Conservation (phyloP, 805 yeast genomes). For the Myxozyma kluyveri region DNA sequence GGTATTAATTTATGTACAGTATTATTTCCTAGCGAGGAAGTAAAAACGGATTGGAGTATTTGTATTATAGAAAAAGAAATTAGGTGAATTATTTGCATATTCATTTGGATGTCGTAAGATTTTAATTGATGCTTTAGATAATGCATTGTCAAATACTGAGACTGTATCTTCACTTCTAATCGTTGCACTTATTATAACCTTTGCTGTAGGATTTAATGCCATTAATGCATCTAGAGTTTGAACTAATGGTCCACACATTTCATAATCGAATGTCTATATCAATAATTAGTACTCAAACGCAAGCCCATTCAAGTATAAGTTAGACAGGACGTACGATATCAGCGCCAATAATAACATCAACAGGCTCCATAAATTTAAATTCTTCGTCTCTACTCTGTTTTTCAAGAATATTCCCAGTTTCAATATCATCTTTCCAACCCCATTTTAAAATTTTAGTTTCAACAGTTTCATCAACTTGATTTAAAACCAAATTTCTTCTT, state of each 20-base stretch:
- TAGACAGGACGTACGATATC: constrained; percentile 51
- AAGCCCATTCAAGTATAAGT: neutral
- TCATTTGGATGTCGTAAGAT: constrained; percentile 23
- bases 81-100: constrained; percentile 7
- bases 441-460: constrained; percentile 33
- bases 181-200: constrained; percentile 64
- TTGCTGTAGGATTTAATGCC: constrained; percentile 23
- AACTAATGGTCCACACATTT: constrained; percentile 55
- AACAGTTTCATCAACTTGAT: constrained; percentile 46
- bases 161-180: constrained; percentile 60
- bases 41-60: constrained; percentile 16
- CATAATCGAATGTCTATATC: constrained; percentile 61
- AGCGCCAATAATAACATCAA: constrained; percentile 68
- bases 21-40: constrained; percentile 1
- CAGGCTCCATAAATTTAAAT: constrained; percentile 5
- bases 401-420: constrained; percentile 28
- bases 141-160: constrained; percentile 43
- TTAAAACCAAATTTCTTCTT: constrained; percentile 20
- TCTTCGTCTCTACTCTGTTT: constrained; percentile 16
- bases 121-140: constrained; percentile 27
- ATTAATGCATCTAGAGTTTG: constrained; percentile 29
- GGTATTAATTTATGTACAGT: neutral
- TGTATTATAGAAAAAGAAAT: constrained; percentile 14
- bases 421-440: constrained; percentile 48
- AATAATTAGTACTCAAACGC: neutral